Evolutionary conservation across 2,329 filamentous ascomycete genomes (phyloP), one percentile per base, ranked within the genome.

Genomic region (Paecilomyces variotii): DNA sequence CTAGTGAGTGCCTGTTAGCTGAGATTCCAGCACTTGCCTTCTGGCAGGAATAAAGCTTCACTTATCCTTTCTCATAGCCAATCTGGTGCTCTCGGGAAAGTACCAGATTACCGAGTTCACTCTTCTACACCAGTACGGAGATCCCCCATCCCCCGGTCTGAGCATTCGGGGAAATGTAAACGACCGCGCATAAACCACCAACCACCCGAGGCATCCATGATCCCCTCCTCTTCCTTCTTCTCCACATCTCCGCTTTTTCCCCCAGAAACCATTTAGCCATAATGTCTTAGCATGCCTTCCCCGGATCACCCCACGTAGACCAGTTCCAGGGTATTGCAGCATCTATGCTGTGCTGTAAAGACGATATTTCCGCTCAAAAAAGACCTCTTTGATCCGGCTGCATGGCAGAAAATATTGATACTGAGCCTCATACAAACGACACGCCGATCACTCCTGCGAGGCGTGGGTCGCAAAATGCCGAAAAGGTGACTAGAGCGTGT

Each of bases 401-500:
- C 6, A 45, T 45, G 39, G 39, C n/a, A 14, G 51, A 53, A 30
- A 53, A 53, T 27, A 53, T 30, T 53, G 51, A 53, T 27, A 19
- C 27, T 12, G 51, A 30, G 5, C 25, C 25, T 12, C 25, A 25
- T 30, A 53, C 25, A 30, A 26, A 27, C 24, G 51, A 14, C 25
- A 53, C 51, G 14, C 14, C 51, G 14, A 27, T 30, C 51, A 30
- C 14, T 27, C 25, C 51, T 27, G 51, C 51, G 5, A 50, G 56
- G 30, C 58, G 58, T n/a, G 56, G 57, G n/a, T 60, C 56, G 32
- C 56, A 58, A 26, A 54, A 30, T 30, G 58, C 52, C 7, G 58
- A 60, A n/a, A 60, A 60, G n/a, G 58, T 60, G 24, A 51, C 58
- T 34, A 57, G 58, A 34, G 58, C 58, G 19, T 60, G 58, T 10